phyloP scores from a whole-genome alignment of 441 rosid species.

The Populus tomentosa region DNA sequence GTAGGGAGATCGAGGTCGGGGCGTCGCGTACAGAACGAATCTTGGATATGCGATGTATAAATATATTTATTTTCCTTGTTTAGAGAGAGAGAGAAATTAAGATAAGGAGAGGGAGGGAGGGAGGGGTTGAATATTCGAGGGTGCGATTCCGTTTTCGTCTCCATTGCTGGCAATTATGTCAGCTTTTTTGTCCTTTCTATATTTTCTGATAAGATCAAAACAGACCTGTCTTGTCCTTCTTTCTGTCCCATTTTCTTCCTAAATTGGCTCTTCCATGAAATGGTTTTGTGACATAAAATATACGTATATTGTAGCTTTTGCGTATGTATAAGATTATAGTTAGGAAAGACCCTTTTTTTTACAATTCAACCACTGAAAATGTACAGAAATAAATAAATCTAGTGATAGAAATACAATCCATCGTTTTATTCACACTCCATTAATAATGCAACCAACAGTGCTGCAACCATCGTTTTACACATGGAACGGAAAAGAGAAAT shows the following conservation, averaged over 20 bases:
- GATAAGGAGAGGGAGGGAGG: background rate
- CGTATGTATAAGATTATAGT: background rate
- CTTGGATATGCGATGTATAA: slow-evolving; percentile 26
- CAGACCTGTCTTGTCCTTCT: background rate
- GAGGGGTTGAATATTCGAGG: slow-evolving; percentile 49
- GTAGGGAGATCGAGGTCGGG: slow-evolving; percentile 47
- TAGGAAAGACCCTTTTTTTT: background rate
- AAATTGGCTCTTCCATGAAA: background rate
- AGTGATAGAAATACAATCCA: too few relatives aligned
- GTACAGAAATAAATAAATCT: too few relatives aligned
- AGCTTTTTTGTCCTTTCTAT: slow-evolving; percentile 11
- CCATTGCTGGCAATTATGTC: slow-evolving; percentile 39
- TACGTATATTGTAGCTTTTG: too few relatives aligned
- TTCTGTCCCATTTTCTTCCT: background rate
- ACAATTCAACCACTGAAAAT: background rate
- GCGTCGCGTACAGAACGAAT: slow-evolving; percentile 84
- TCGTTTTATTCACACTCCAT: too few relatives aligned
- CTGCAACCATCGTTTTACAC: too few relatives aligned
- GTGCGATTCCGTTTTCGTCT: slow-evolving; percentile 50
- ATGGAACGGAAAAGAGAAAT: too few relatives aligned
- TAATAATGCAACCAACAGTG: too few relatives aligned
- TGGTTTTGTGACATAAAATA: too few relatives aligned
- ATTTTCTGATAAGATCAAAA: slow-evolving; percentile 42
- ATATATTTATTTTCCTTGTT: background rate
- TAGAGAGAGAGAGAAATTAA: slow-evolving; percentile 9